Base-by-base conservation (phyloP, 345 rosid genomes). In the Streptanthus diversifolius region DNA sequence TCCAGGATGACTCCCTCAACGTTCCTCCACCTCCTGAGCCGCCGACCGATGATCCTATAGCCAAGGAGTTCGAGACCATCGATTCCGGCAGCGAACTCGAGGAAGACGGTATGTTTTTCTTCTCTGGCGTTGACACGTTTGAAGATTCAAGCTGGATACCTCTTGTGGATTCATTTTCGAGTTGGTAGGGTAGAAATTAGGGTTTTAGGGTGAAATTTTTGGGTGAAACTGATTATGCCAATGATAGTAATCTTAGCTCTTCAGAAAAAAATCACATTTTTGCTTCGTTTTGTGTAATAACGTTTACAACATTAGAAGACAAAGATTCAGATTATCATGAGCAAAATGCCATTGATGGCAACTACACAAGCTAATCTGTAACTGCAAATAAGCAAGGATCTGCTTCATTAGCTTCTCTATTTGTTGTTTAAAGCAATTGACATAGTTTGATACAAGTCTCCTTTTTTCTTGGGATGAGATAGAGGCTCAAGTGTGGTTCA, bases 51-150 rank as follows among this genome's bases (percentile, higher is more conserved):
- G 87, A 80, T 25, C 77, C 58, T 7, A 65, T 70, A 1, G 83
- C 62, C 6, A 77, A 79, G 11, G 97, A 90, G 74, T 79, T 85
- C 47, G 88, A 84, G 2, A 73, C 77, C 22, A 68, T 84, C 1
- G 93, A 86, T 81, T 81, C 90, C 17, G 97, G 92, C 13, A 91
- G 98, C 83, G 97, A 95, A 43, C 91, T 90, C 15, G 99, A 95
- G 70, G 99, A 95, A 79, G 99, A 95, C 71, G 81, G 81, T 78
- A 14, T 39, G 75, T 36, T 24, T 14, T 36, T 41, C 8, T 27
- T 3, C 1, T 53, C 2, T 66, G 0, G 11, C 64, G 7, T 32
- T 3, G 41, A 27, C 3, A 27, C 30, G 0, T 0, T 3, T 27
- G 0, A 27, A 27, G 41, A 8, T 53, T 22, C 5, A 33, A 10